Evolutionary conservation across 2,329 filamentous ascomycete genomes (phyloP), one percentile per base, ranked within the genome.

Genomic region (Cryphonectria parasitica): DNA sequence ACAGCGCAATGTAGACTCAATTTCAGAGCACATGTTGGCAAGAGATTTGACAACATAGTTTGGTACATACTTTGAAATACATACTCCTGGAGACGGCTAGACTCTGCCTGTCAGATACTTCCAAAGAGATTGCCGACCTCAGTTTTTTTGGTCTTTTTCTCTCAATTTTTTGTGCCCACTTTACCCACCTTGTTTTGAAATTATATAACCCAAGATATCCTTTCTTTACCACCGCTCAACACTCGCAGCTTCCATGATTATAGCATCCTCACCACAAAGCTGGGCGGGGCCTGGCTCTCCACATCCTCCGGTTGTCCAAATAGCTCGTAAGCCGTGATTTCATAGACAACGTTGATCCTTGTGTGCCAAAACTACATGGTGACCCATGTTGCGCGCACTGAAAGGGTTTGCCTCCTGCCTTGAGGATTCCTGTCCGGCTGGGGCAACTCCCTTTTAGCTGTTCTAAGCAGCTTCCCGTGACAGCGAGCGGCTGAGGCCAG

Each of bases 401-500:
- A 7, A 8, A 56, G 25, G 41, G 1, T 36, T 6, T 49, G 63
- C 41, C 43, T 17, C 7, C 64, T 45, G 2, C 4, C 41, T 49
- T 36, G 28, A 41, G 49, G 22, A 31, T 39, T 39, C 25, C 52
- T 56, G 8, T 25, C 22, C 36, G 17, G 34, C 8, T 39, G 36
- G 6, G 34, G 34, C 34, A 34, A 34, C 66, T n/a, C 45, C 25
- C 34, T 63, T 66, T 65, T 11, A 22, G n/a, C 36, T 58, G 22
- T 17, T 39, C 71, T 60, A 72, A 49, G 75, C 76, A 17, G 80
- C 80, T 67, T 83, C 83, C 49, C 79, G 82, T 25, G 82, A 80
- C 68, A 89, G 80, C 19, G 85, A 90, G 73, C 90, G 87, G 76
- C 85, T 90, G 73, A 93, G 84, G 58, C 91, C 91, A 71, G 86